A percentile compares a stretch with the other conserved stretches of the same genome.
phyloP scores from a whole-genome alignment of 2,329 filamentous ascomycete genomes.

The Aspergillus tanneri region DNA sequence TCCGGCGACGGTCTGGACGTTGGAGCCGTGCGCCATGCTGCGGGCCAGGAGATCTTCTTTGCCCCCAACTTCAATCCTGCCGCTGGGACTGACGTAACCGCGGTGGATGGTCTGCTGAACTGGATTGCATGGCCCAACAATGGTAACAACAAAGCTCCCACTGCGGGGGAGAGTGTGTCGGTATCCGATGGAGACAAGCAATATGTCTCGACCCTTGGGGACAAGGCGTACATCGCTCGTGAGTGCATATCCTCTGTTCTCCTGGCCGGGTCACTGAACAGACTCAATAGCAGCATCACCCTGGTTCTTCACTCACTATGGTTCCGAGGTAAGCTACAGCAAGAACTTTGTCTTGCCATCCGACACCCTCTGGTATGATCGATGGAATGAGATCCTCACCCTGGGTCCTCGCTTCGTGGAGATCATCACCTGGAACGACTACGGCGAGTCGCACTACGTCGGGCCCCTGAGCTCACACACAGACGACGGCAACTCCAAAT shows the following conservation, averaged over 20 bases:
- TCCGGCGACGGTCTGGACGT: slow-evolving; percentile 50
- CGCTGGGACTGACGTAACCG: slow-evolving; percentile 32
- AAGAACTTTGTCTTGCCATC: slow-evolving; percentile 55
- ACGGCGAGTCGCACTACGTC: slow-evolving; percentile 57
- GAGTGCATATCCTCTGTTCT: slow-evolving; percentile 15
- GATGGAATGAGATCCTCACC: slow-evolving; percentile 44
- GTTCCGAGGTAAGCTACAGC: slow-evolving; percentile 45
- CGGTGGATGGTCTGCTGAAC: slow-evolving; percentile 28
- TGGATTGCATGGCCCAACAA: slow-evolving; percentile 47
- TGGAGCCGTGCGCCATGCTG: slow-evolving; percentile 41
- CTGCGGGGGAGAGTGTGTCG: slow-evolving; percentile 37
- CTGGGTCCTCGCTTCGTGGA: slow-evolving; percentile 51
- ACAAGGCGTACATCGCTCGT: slow-evolving; percentile 53
- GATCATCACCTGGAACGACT: slow-evolving; percentile 53
- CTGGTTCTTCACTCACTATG: slow-evolving; percentile 56
- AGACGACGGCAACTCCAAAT: slow-evolving; percentile 46
- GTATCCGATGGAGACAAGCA: slow-evolving; percentile 41
- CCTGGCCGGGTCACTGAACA: neutral
- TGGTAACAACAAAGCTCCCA: slow-evolving; percentile 51
- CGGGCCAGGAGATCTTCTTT: slow-evolving; percentile 49
- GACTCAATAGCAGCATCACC: slow-evolving; percentile 38
- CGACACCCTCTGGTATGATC: slow-evolving; percentile 46
- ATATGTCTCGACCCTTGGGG: slow-evolving; percentile 33
- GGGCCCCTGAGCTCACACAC: slow-evolving; percentile 43
- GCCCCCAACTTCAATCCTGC: slow-evolving; percentile 53